phyloP scores from a whole-genome alignment of 345 rosid genomes.

The Bruguiera gymnorhiza region DNA sequence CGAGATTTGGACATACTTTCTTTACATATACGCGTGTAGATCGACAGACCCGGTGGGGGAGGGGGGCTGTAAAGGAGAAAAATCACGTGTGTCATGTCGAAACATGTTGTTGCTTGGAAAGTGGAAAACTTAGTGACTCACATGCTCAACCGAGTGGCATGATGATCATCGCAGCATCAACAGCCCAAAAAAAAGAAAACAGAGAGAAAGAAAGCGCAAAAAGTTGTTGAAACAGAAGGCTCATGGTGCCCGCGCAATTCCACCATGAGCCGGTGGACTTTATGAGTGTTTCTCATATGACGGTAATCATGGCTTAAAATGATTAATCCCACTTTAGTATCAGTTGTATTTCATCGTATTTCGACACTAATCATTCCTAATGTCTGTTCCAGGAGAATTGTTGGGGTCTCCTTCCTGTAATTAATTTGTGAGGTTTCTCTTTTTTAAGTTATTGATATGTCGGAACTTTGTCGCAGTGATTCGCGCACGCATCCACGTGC shows the following conservation, averaged over 20 bases:
- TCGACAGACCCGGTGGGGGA: background rate
- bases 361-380: constrained; percentile 19
- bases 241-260: background rate
- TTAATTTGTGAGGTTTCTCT: background rate
- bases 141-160: constrained; percentile 24
- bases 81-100: constrained; percentile 30
- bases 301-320: constrained; percentile 26
- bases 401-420: too few species aligned
- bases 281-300: background rate
- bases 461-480: constrained; percentile 16
- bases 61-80: constrained; percentile 16
- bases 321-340: constrained; percentile 5
- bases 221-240: background rate
- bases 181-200: constrained; percentile 3
- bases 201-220: background rate
- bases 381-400: constrained; percentile 11
- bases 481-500: constrained; percentile 28
- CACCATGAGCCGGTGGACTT: constrained; percentile 6
- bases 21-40: too few species aligned
- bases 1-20: too few species aligned
- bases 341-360: constrained; percentile 7
- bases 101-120: constrained; percentile 28
- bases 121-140: constrained; percentile 24
- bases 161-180: background rate
- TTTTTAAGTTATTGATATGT: constrained; percentile 5